phyloP scores from a whole-genome alignment of 768 basidiomycete species.

The Pseudohyphozyma bogoriensis region DNA sequence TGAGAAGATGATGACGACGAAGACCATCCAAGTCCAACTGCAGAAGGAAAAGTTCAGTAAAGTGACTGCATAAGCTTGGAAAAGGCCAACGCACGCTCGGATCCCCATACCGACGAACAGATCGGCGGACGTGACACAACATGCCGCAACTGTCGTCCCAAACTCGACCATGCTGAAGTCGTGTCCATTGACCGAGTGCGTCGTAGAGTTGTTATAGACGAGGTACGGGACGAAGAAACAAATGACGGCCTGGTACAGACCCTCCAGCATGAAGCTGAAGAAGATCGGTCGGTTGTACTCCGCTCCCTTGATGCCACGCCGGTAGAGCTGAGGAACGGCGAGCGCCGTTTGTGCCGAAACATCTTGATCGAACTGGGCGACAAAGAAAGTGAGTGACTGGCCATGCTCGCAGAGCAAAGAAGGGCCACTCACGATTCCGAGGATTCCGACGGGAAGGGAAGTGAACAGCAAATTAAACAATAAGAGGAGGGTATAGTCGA shows the following conservation, averaged over 20 bases:
- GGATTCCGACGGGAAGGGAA: constrained; percentile 76
- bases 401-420: not conserved
- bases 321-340: constrained; percentile 90
- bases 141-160: constrained; percentile 79
- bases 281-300: constrained; percentile 88
- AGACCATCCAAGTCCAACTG: constrained; percentile 45
- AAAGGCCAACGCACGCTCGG: too few relatives aligned
- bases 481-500: constrained; percentile 88
- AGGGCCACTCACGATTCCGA: constrained; percentile 56
- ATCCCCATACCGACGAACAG: constrained; percentile 81
- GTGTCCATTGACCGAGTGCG: constrained; percentile 59
- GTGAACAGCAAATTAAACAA: constrained; percentile 89
- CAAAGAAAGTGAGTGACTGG: constrained; percentile 12
- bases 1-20: constrained; percentile 33
- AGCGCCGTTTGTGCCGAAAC: constrained; percentile 78
- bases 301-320: constrained; percentile 82
- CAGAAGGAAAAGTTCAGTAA: too few relatives aligned
- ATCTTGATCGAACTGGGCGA: constrained; percentile 83
- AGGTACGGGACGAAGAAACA: constrained; percentile 53
- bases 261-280: constrained; percentile 91
- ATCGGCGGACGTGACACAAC: constrained; percentile 81
- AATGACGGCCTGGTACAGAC: constrained; percentile 78
- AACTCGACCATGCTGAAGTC: constrained; percentile 74
- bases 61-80: too few relatives aligned
- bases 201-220: constrained; percentile 50